Percentiles rank a stretch among this genome's conserved stretches.
These are phyloP conservation scores for Aphanoascus verrucosus DNA, from an alignment of 2,329 filamentous ascomycete species.

Conservation along the genomic window DNA sequence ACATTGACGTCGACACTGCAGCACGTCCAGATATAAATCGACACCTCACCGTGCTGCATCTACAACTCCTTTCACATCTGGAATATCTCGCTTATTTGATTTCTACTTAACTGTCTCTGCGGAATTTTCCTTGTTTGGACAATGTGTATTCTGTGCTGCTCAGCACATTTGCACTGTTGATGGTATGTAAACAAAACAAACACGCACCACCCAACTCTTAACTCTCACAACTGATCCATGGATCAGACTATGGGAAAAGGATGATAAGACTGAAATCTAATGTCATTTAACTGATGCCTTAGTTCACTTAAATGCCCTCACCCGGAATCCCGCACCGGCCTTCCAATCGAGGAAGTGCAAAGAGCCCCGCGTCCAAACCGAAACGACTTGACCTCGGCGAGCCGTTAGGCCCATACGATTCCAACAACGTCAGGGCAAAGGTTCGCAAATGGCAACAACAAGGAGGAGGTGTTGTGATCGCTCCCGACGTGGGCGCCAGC, in stretches of 20 bases:
- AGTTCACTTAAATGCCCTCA: slow-evolving; percentile 28
- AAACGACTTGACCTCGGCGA: slow-evolving; percentile 40
- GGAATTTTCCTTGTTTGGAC: neutral
- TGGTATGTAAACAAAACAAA: slow-evolving; percentile 10
- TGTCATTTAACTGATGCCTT: neutral
- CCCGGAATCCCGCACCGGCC: slow-evolving; percentile 30
- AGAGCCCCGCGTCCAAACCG: slow-evolving; percentile 43
- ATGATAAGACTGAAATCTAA: neutral
- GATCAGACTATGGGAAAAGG: neutral
- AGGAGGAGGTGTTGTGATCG: slow-evolving; percentile 55
- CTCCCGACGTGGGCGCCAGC: slow-evolving; percentile 50
- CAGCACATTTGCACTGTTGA: neutral
- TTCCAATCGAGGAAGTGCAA: slow-evolving; percentile 45
- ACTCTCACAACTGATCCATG: neutral
- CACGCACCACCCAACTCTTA: neutral
- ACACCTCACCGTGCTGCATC: neutral
- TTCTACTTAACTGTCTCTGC: neutral
- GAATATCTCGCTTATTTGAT: neutral
- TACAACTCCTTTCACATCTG: neutral
- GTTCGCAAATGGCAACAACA: slow-evolving; percentile 77
- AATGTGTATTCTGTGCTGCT: slow-evolving; percentile 3
- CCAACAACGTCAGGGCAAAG: slow-evolving; percentile 62
- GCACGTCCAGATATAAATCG: slow-evolving; percentile 3
- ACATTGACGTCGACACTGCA: slow-evolving; percentile 3
- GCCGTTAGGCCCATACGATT: slow-evolving; percentile 48